These are phyloP conservation scores for Solanum hybrid DNA, from an alignment of 305 asterid genomes.

Conservation along the genomic window DNA sequence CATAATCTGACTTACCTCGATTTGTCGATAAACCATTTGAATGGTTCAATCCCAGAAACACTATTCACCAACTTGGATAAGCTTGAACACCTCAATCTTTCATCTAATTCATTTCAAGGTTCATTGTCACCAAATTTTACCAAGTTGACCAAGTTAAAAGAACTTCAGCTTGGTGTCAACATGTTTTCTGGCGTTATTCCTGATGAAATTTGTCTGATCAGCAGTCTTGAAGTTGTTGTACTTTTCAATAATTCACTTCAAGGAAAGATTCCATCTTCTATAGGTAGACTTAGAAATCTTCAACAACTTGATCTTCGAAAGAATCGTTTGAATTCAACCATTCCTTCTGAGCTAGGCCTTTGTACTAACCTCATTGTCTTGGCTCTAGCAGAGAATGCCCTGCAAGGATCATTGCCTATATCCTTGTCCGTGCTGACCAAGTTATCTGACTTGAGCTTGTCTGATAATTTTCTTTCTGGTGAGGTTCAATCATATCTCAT, in stretches of 20 bases:
- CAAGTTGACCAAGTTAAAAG: conserved; percentile 27
- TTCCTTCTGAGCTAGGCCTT: conserved; percentile 48
- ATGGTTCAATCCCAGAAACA: conserved; percentile 33
- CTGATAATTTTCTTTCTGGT: conserved; percentile 22
- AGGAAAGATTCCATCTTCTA: conserved; percentile 37
- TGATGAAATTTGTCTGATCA: conserved; percentile 11
- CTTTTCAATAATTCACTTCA: conserved; percentile 24
- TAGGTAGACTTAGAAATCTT: conserved; percentile 37
- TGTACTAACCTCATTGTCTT: conserved; percentile 46
- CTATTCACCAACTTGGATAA: conserved; percentile 18
- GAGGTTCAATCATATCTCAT: neutral
- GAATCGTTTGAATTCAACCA: conserved; percentile 26
- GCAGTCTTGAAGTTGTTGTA: conserved; percentile 21
- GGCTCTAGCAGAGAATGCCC: conserved; percentile 47
- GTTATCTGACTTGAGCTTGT: conserved; percentile 31
- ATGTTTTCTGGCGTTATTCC: conserved; percentile 24
- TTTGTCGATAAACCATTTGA: conserved; percentile 21
- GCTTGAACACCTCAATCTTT: conserved; percentile 31
- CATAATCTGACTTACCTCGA: conserved; percentile 26
- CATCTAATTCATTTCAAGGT: conserved; percentile 28
- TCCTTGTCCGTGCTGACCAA: too few relatives aligned
- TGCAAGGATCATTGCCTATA: conserved; percentile 19
- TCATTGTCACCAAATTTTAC: conserved; percentile 19
- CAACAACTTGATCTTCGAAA: conserved; percentile 15
- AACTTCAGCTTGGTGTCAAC: conserved; percentile 15